phyloP scores from a whole-genome alignment of 768 basidiomycete genomes.

The Scleroderma bovista region DNA sequence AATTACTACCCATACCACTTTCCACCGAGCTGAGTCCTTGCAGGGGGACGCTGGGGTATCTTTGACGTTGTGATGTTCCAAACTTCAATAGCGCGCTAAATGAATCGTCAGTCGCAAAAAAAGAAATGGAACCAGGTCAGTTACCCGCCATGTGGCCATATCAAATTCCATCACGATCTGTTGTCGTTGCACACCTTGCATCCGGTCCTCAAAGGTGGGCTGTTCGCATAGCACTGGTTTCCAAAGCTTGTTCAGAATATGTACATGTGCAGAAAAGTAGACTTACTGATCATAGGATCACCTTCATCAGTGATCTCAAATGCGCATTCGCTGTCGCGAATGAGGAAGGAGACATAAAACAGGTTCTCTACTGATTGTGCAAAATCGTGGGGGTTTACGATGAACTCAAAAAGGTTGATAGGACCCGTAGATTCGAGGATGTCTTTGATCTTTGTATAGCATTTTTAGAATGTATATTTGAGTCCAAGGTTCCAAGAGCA shows the following conservation, averaged over 20 bases:
- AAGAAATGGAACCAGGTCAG: conserved; percentile 11
- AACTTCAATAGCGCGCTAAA: conserved; percentile 78
- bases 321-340: conserved; percentile 77
- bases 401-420: conserved; percentile 80
- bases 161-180: conserved; percentile 93
- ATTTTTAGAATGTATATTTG: conserved; percentile 1
- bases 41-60: conserved; percentile 70
- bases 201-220: conserved; percentile 60
- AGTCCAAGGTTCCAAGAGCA: neutral
- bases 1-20: conserved; percentile 64
- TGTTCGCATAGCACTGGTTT: conserved; percentile 55
- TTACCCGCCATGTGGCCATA: conserved; percentile 82
- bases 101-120: neutral
- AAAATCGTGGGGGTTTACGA: conserved; percentile 87
- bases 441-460: conserved; percentile 46
- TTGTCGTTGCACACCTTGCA: conserved; percentile 58
- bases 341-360: conserved; percentile 91
- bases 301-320: conserved; percentile 63
- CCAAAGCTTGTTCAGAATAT: neutral
- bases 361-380: conserved; percentile 95
- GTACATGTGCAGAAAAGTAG: neutral
- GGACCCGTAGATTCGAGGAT: conserved; percentile 45
- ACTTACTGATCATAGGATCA: conserved; percentile 72
- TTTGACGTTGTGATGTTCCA: conserved; percentile 73
- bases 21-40: conserved; percentile 49